Evolutionary conservation across 1,139 yeast genomes (phyloP).

Genomic region (Eremothecium cymbalariae): DNA sequence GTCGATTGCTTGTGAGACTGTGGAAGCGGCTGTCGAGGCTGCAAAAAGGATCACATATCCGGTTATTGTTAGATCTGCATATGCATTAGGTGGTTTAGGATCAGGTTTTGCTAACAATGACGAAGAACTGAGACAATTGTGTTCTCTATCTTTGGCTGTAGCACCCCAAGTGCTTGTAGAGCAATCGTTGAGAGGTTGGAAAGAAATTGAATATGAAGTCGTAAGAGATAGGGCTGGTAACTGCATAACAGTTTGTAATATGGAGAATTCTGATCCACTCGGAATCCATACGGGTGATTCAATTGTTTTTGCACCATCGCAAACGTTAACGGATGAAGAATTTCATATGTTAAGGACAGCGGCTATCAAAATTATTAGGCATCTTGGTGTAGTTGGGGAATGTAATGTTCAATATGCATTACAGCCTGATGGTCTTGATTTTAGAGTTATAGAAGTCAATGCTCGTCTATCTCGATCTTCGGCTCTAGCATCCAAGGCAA

Average conservation of each 20-base stretch:
- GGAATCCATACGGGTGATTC: constrained; percentile 99
- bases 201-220: constrained; percentile 97
- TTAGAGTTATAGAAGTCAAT: constrained; percentile 94
- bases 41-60: constrained; percentile 89
- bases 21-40: constrained; percentile 85
- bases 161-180: constrained; percentile 95
- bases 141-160: constrained; percentile 79
- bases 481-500: constrained; percentile 96
- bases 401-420: constrained; percentile 97
- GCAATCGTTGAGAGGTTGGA: constrained; percentile 97
- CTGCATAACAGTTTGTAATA: constrained; percentile 97
- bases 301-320: constrained; percentile 97
- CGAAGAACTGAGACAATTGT: constrained; percentile 73
- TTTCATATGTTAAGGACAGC: constrained; percentile 97
- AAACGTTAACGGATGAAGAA: constrained; percentile 92
- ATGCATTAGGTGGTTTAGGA: constrained; percentile 95
- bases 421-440: constrained; percentile 91
- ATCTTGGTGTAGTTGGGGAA: constrained; percentile 97
- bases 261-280: constrained; percentile 98
- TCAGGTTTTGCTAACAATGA: constrained; percentile 90
- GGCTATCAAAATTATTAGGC: constrained; percentile 94
- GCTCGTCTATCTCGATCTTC: constrained; percentile 97
- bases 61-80: constrained; percentile 94
- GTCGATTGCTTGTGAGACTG: constrained; percentile 87
- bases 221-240: constrained; percentile 94